Evolutionary conservation across 768 basidiomycete genomes (phyloP), one percentile per base, ranked within the genome.

Genomic region (Artomyces pyxidatus): DNA sequence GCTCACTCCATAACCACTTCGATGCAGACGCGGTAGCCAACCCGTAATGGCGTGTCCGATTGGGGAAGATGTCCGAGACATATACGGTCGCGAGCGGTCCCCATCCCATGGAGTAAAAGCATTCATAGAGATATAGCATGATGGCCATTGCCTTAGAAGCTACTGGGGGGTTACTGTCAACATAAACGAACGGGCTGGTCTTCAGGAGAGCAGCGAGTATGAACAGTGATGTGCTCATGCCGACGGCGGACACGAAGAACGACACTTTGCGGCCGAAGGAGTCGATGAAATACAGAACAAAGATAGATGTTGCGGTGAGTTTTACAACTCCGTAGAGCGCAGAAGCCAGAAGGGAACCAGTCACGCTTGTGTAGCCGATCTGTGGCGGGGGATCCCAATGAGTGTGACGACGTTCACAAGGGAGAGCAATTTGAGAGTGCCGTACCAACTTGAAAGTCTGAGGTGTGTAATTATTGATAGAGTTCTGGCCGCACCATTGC

Each of bases 31-130:
- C 90, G 5, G 80, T 65, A 0, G 86, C 76, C 21, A 92, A 68
- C 29, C 90, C 90, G 57, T 84, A 89, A 57, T 88, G 84, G 48
- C 88, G 71, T 14, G 88, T 89, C 37, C 88, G 71, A 12, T 86
- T 92, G 6, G 85, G 84, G 76, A 92, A 92, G 57, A 93, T 88
- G 62, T 93, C 90, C 5, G 86, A 72, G 37, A 83, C 84, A 60
- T 73, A 73, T 45, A 74, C 70, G 71, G 66, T 74, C 16, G 75
- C 83, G 9, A 73, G 63, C n/a, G 80, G 80, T 17, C 88, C 89
- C 81, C 86, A 88, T 35, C 86, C 87, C 78, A 89, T 84, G 3
- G 83, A 85, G 65, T 91, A 92, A 65, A 90, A 89, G 62, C 82
- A 83, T 37, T 89, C 87, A 58, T 86, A 93, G 47, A 92, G 77